Percentiles rank a stretch among this genome's conserved stretches.
Evolutionary conservation across 176 grass and related monocot genomes (phyloP).

Genomic region (Zizania latifolia): DNA sequence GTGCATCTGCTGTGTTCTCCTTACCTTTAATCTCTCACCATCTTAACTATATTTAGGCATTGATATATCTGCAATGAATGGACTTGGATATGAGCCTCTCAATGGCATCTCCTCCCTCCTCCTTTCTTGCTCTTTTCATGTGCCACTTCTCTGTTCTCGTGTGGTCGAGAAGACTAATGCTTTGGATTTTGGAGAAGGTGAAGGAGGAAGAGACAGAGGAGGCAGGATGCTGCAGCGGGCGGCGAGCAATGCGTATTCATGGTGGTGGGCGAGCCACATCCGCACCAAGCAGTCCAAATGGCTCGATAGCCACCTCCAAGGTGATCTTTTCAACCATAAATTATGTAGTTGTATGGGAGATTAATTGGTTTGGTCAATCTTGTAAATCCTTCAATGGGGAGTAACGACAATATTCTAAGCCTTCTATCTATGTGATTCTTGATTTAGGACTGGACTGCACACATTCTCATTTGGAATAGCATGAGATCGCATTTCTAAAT

Average conservation of each 20-base stretch:
- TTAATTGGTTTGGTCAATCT: neutral
- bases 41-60: slow-evolving; percentile 27
- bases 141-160: slow-evolving; percentile 5
- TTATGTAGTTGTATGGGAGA: neutral
- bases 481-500: neutral
- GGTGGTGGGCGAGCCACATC: slow-evolving; percentile 73
- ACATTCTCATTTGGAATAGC: neutral
- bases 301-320: slow-evolving; percentile 61
- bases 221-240: slow-evolving; percentile 53
- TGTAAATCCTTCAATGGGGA: neutral
- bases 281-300: slow-evolving; percentile 71
- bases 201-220: neutral
- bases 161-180: slow-evolving; percentile 24
- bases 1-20: neutral
- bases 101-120: slow-evolving; percentile 25
- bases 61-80: slow-evolving; percentile 27
- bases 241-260: slow-evolving; percentile 58
- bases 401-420: neutral
- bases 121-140: slow-evolving; percentile 19
- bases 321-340: neutral
- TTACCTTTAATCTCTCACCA: slow-evolving; percentile 32
- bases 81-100: slow-evolving; percentile 30
- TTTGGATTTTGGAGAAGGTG: slow-evolving; percentile 20
- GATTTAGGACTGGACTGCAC: neutral
- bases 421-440: neutral